Evolutionary conservation across 805 yeast species (phyloP).

Genomic region (Candida ficus): DNA sequence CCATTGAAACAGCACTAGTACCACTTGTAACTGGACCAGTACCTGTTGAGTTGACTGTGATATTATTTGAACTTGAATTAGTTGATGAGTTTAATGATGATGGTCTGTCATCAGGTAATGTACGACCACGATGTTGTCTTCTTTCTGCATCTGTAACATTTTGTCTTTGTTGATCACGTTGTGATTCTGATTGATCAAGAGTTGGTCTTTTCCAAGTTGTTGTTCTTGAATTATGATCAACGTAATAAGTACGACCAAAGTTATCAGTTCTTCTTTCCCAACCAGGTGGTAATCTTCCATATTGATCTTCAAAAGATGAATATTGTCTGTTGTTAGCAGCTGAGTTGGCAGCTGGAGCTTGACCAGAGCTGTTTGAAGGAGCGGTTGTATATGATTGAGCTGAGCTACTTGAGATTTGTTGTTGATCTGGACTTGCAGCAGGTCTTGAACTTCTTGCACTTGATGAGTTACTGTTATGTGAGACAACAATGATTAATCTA

Average conservation of each 20-base stretch:
- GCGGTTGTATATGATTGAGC: no score
- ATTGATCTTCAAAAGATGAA: conserved; percentile 94
- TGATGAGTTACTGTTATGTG: conserved; percentile 34
- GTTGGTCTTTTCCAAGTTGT: conserved; percentile 99
- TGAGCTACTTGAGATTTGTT: no score
- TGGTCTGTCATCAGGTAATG: conserved; percentile 65
- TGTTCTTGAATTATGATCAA: conserved; percentile 94
- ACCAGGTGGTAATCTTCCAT: conserved; percentile 95
- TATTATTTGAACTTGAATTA: conserved; percentile 22
- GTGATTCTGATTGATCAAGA: conserved; percentile 71
- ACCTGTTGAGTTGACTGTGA: conserved; percentile 45
- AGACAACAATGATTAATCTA: conserved; percentile 71
- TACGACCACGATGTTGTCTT: conserved; percentile 84
- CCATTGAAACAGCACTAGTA: conserved; percentile 61
- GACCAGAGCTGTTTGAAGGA: no score
- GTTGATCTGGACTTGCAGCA: neutral
- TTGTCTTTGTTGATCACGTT: conserved; percentile 50
- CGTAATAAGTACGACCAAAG: conserved; percentile 95
- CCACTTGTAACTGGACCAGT: conserved; percentile 41
- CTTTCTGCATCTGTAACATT: conserved; percentile 81
- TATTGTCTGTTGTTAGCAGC: conserved; percentile 48
- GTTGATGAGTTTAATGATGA: conserved; percentile 23
- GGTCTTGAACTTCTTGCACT: conserved; percentile 23
- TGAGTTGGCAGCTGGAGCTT: conserved; percentile 17
- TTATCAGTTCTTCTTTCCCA: conserved; percentile 99